Evolutionary conservation across 164 flowering plant species (phyloP), one percentile per base, ranked within the genome.

Genomic region (Aristolochia contorta): DNA sequence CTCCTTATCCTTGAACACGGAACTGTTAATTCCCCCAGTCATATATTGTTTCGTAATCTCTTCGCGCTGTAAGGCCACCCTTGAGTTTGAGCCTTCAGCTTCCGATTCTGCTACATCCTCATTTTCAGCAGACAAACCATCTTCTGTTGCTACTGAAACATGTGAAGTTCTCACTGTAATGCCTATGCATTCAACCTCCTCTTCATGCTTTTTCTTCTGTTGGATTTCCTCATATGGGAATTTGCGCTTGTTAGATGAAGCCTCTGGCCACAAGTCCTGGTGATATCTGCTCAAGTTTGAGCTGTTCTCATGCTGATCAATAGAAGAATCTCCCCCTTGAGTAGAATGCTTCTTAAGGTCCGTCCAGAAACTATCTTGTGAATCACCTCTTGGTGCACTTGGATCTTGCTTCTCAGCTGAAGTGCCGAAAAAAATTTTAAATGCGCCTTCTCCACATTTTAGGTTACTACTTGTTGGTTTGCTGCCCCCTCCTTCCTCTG

Each of bases 61-160:
- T 55, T 76, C 83, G 60, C 64, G 76, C 23, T 80, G 82, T 20
- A 78, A 64, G 52, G 49, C 60, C 32, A 67, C 55, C 81, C 80
- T 79, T 59, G 94, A 83, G 47, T 79, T 77, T 41, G 91, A 85
- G 52, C 80, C 84, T 56, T 82, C 91, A 19, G 75, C 84, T 71
- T 84, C 96, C 43, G 96, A 93, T 54, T 87, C 98, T 30, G 90
- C 96, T 41, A 85, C 92, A 76, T 86, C 98, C 77, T 87, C 97
- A 76, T 84, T 89, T 65, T 86, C 96, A 47, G 89, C 87, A 64
- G 83, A 75, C 25, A 90, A 87, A 21, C 89, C 91, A 37, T 87
- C 96, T 62, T 87, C 92, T 16, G 89, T 78, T n/a, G 82, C 77
- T 37, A 83, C 63, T 45, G 97, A 82, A 60, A 87, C 70, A 60